Conservation (phyloP, 148 eudicot species). For the Oxyria digyna region DNA sequence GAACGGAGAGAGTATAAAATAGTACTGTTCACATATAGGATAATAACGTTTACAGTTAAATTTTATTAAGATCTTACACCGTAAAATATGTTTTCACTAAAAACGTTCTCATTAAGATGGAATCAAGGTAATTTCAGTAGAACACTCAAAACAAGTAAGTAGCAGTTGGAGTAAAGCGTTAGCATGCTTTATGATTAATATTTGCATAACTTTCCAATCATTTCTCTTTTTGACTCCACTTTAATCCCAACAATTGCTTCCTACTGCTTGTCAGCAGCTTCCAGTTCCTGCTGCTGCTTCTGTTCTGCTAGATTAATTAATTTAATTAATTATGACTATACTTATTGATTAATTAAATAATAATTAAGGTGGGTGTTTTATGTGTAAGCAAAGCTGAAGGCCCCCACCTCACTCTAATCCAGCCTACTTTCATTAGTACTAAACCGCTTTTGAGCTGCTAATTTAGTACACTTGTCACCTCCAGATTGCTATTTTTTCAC, state of each 20-base stretch:
- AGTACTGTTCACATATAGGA: too few species aligned
- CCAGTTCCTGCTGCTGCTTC: not conserved
- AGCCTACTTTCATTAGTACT: not conserved
- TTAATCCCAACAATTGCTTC: slow-evolving; percentile 5
- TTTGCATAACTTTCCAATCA: not conserved
- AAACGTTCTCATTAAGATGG: too few species aligned
- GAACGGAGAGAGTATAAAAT: too few species aligned
- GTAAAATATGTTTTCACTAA: too few species aligned
- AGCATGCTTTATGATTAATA: slow-evolving; percentile 2
- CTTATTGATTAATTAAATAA: not conserved
- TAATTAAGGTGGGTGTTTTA: slow-evolving; percentile 8
- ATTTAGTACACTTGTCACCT: not conserved
- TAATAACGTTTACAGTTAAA: too few species aligned
- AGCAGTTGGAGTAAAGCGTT: slow-evolving; percentile 2
- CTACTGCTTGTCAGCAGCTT: slow-evolving; percentile 8
- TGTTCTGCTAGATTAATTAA: not conserved
- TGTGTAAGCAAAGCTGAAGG: slow-evolving; percentile 7
- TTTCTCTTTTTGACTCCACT: slow-evolving; percentile 6
- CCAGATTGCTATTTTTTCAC: not conserved
- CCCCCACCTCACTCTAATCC: not conserved
- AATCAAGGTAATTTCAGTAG: not conserved
- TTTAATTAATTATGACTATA: not conserved
- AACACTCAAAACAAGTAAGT: not conserved
- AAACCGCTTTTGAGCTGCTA: slow-evolving; percentile 6
- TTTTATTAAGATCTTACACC: too few species aligned